Evolutionary conservation across 2,329 filamentous ascomycete genomes (phyloP).

Genomic region (Phialophora expanda): DNA sequence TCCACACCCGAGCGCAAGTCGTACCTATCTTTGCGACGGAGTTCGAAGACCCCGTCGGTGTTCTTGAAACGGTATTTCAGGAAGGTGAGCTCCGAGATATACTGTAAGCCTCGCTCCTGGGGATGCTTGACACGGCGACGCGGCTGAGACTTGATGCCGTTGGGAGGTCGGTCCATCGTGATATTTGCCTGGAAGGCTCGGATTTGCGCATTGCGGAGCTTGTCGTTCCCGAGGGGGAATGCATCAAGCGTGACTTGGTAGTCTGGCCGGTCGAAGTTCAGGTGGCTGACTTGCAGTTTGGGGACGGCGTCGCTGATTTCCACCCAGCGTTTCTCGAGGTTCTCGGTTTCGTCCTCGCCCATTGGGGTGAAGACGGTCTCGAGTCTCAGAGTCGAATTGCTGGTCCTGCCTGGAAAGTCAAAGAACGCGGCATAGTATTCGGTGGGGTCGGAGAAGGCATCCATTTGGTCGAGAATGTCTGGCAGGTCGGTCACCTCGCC

Average conservation of each 20-base stretch:
- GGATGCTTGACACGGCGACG: conserved; percentile 31
- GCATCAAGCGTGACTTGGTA: conserved; percentile 37
- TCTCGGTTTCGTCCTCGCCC: conserved; percentile 27
- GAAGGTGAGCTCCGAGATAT: conserved; percentile 48
- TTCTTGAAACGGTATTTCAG: conserved; percentile 48
- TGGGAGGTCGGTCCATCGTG: conserved; percentile 27
- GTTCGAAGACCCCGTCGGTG: conserved; percentile 51
- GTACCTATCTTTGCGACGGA: conserved; percentile 49
- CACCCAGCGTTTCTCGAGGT: conserved; percentile 35
- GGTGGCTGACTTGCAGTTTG: conserved; percentile 49
- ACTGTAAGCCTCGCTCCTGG: conserved; percentile 18
- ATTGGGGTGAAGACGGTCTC: conserved; percentile 42
- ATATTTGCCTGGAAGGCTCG: conserved; percentile 34
- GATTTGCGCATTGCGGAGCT: conserved; percentile 26
- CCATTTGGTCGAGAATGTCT: conserved; percentile 40
- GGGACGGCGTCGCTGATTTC: conserved; percentile 45
- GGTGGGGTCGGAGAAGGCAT: conserved; percentile 39
- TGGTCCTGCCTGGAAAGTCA: conserved; percentile 45
- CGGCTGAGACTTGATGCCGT: conserved; percentile 33
- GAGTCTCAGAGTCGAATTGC: conserved; percentile 43
- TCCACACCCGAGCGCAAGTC: conserved; percentile 25
- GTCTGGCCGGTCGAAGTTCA: conserved; percentile 45
- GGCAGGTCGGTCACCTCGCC: conserved; percentile 40
- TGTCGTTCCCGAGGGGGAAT: conserved; percentile 32
- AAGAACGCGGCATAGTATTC: conserved; percentile 50